Evolutionary conservation across 768 basidiomycete species (phyloP), one percentile per base, ranked within the genome.

Genomic region (Boletus reticuloceps): DNA sequence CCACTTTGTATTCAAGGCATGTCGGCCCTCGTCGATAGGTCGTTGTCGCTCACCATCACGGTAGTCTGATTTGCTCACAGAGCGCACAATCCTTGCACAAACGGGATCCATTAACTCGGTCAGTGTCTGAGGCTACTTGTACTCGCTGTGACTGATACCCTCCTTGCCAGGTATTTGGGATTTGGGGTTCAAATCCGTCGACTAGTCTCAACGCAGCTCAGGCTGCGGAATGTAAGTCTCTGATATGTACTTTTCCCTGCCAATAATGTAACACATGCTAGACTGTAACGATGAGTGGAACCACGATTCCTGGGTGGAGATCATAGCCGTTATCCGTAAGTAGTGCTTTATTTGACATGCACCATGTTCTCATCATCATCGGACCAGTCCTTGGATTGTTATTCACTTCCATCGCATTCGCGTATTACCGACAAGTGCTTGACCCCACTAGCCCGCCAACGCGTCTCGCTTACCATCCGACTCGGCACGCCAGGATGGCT

Each of bases 371-470:
- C 22, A 4, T 54, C n/a, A n/a, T n/a, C 2, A 13, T 54, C 20
- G n/a, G 1, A 29, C 3, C 61, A 89, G 85, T 83, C 46, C 62
- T 88, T 45, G 76, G 79, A 42, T 60, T 75, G 37, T 66, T 92
- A 55, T 90, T 91, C 76, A 79, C 81, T n/a, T 58, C 78, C 46
- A 62, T 89, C 60, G 81, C 85, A 3, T 88, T 87, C 66, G 76
- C 79, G 14, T 94, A 85, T 75, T 84, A 88, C 65, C 85, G 86
- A 22, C 91, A 94, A 71, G 65, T 84, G 2, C 78, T 85, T 34
- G 86, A 91, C 68, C 91, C 91, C 1, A 69, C 79, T 4, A 82
- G 81, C 58, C 77, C 38, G 79, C 72, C 50, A 85, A 86, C 65
- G 61, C 76, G 40, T 64, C 71, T 13, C 82, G 83, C 40, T 47